These are phyloP conservation scores for Pseudocercospora vitis DNA, from an alignment of 2,329 filamentous ascomycete genomes.

Conservation along the genomic window DNA sequence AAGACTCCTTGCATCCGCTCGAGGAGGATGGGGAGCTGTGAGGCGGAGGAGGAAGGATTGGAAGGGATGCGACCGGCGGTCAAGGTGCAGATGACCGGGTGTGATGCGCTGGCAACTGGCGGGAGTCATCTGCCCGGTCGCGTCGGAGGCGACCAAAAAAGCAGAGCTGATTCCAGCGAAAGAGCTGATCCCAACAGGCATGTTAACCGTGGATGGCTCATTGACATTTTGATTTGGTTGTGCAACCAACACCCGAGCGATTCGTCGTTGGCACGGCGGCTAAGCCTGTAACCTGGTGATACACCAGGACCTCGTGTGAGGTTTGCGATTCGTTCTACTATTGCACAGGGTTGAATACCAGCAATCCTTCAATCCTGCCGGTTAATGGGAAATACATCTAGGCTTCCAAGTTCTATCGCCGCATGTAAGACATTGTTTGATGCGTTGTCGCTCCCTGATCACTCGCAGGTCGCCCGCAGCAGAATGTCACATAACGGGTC, in stretches of 20 bases:
- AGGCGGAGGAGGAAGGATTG: conserved; percentile 5
- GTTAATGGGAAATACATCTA: conserved; percentile 4
- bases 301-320: conserved; percentile 10
- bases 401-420: conserved; percentile 5
- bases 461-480: conserved; percentile 3
- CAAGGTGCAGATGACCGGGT: conserved; percentile 7
- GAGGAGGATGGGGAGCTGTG: neutral
- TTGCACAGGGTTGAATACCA: conserved; percentile 5
- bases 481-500: conserved; percentile 5
- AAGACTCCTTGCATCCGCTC: neutral
- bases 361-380: conserved; percentile 12
- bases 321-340: conserved; percentile 16
- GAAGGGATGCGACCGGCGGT: conserved; percentile 12
- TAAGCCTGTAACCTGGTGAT: conserved; percentile 22
- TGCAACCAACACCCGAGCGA: conserved; percentile 10
- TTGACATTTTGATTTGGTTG: conserved; percentile 13
- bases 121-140: conserved; percentile 21
- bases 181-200: neutral
- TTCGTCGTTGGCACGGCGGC: conserved; percentile 16
- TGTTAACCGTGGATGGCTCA: conserved; percentile 8
- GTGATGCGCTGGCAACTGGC: conserved; percentile 13
- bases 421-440: conserved; percentile 10
- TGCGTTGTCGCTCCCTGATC: conserved; percentile 13
- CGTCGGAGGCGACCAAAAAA: conserved; percentile 16
- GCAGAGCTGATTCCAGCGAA: conserved; percentile 3